Evolutionary conservation across 2,329 filamentous ascomycete species (phyloP).

Genomic region (Parafenestella ontariensis): DNA sequence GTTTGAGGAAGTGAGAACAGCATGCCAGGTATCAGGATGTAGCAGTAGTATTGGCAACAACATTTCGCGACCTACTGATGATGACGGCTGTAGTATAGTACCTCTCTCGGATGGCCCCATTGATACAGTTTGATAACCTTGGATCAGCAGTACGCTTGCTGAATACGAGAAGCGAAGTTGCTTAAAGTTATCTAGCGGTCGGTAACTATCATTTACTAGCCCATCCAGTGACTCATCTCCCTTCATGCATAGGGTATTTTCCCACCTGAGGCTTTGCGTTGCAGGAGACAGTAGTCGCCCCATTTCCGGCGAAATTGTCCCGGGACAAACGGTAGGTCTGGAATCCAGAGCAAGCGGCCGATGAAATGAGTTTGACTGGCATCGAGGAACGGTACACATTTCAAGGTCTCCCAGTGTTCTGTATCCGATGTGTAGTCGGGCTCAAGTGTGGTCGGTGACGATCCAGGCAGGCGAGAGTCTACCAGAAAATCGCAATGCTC

Average conservation of each 20-base stretch:
- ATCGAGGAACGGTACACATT: constrained; percentile 83
- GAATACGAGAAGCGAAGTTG: background rate
- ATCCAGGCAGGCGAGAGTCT: constrained; percentile 78
- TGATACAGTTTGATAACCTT: too few relatives aligned
- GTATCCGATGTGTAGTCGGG: constrained; percentile 79
- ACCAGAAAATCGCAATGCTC: constrained; percentile 81
- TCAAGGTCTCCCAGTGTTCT: constrained; percentile 77
- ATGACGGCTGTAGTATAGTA: too few relatives aligned
- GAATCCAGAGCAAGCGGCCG: constrained; percentile 82
- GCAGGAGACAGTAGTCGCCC: constrained; percentile 87
- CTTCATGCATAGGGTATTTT: constrained; percentile 1
- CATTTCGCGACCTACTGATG: too few relatives aligned
- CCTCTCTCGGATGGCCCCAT: too few relatives aligned
- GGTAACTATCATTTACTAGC: background rate
- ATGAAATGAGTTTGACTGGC: constrained; percentile 74
- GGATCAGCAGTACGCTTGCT: background rate
- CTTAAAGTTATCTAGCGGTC: background rate
- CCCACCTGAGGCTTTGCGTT: constrained; percentile 49
- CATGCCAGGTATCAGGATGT: too few relatives aligned
- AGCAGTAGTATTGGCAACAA: too few relatives aligned
- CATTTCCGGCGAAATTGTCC: constrained; percentile 75
- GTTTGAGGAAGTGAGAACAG: too few relatives aligned
- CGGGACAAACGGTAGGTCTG: constrained; percentile 73
- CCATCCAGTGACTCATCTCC: background rate
- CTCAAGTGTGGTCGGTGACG: constrained; percentile 69